phyloP scores from a whole-genome alignment of 257 asterid genomes.

The Marsdenia floribunda region DNA sequence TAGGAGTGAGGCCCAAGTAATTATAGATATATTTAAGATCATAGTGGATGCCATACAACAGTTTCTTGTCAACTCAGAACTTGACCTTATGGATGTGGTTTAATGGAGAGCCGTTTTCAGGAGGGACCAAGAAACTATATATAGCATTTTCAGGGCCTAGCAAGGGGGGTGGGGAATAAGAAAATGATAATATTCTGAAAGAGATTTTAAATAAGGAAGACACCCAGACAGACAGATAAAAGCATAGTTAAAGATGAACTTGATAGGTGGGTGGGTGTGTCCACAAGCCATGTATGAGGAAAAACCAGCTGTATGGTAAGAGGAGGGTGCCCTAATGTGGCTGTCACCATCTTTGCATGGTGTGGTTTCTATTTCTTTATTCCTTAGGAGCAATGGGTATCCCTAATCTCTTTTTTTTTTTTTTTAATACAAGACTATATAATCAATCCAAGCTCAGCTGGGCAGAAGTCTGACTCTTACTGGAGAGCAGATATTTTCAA shows the following conservation, averaged over 20 bases:
- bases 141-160: not conserved
- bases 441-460: too few species aligned
- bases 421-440: too few species aligned
- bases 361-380: too few species aligned
- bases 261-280: too few species aligned
- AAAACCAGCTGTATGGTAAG: too few species aligned
- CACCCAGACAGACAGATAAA: too few species aligned
- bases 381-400: too few species aligned
- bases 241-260: not conserved
- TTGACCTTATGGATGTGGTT: constrained; percentile 6
- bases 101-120: not conserved
- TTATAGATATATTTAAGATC: too few species aligned
- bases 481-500: not conserved
- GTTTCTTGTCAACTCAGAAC: constrained; percentile 2
- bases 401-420: too few species aligned
- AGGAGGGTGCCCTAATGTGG: not conserved
- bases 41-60: not conserved
- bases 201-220: not conserved
- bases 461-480: too few species aligned
- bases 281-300: too few species aligned
- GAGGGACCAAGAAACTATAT: constrained; percentile 3
- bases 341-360: not conserved
- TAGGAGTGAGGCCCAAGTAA: too few species aligned
- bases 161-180: not conserved
- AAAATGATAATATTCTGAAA: not conserved